Evolutionary conservation across 2,329 filamentous ascomycete genomes (phyloP), one percentile per base, ranked within the genome.

Genomic region (Cordyceps farinosa): DNA sequence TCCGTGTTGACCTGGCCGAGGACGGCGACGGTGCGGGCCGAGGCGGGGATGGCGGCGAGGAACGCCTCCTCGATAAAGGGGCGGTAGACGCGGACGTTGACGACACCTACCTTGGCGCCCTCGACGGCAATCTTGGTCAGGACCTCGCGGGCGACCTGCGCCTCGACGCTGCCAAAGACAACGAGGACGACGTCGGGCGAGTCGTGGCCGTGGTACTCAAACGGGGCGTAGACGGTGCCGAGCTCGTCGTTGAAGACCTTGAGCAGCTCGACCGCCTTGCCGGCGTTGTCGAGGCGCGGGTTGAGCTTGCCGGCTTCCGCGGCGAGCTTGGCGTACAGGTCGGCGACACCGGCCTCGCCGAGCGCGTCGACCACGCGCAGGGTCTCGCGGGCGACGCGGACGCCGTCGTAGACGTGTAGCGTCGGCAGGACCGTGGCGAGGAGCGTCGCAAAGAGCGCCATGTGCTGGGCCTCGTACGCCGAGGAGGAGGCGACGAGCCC

Each of bases 1-100:
- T 90, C 84, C 68, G 90, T 87, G 66, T 83, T 78, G 68, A 99
- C 94, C 75, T 99, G 95, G 61, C 95, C 95, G 6, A 99, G 85
- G 27, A 98, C 92, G 44, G 89, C 89, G 67, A 99, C 83, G 66
- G 84, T 90, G 77, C 86, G 87, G 53, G 88, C 85, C 42, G 90
- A 90, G 68, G 86, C 81, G 40, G 95, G 92, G 34, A 99, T 84
- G 11, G 86, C 85, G 68, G 89, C 87, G 66, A 98, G 80, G 82
- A 99, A 98, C 58, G 91, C 90, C 74, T 97, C 92, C 78, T 99
- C 95, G 38, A 95, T 87, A 72, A 99, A 98, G 17, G 95, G 95
- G 50, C 94, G 87, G 82, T 98, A 99, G 62, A 99, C 84, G 67
- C 95, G 90, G 53, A 98, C 94, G 70, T 91, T 94, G 76, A 99